phyloP scores from a whole-genome alignment of 2,329 filamentous ascomycete species.

The Stagonosporopsis vannaccii region DNA sequence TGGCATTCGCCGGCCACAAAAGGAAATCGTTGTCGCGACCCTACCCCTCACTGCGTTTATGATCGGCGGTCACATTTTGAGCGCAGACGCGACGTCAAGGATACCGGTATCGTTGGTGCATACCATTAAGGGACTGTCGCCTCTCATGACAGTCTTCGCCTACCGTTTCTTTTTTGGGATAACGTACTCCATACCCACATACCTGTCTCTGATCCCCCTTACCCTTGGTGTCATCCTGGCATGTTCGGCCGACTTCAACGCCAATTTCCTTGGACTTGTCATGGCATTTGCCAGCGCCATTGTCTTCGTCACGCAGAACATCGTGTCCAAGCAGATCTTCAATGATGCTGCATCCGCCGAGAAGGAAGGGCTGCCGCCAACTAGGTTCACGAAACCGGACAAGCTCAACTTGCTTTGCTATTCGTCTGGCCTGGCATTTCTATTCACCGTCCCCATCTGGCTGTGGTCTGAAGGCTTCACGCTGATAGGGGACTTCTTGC shows the following conservation, averaged over 20 bases:
- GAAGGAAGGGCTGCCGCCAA: slow-evolving; percentile 66
- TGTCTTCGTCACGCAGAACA: slow-evolving; percentile 97
- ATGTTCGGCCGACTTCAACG: slow-evolving; percentile 89
- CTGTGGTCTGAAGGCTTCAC: slow-evolving; percentile 86
- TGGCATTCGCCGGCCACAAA: slow-evolving; percentile 80
- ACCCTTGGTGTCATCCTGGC: slow-evolving; percentile 95
- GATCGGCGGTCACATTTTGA: slow-evolving; percentile 90
- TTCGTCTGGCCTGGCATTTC: slow-evolving; percentile 90
- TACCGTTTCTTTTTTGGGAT: slow-evolving; percentile 91
- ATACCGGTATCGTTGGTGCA: slow-evolving; percentile 97
- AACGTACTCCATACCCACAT: slow-evolving; percentile 84
- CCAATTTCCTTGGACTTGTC: slow-evolving; percentile 87
- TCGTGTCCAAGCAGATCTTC: slow-evolving; percentile 97
- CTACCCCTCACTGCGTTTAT: slow-evolving; percentile 93
- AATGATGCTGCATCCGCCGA: slow-evolving; percentile 91
- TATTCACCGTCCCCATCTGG: slow-evolving; percentile 91
- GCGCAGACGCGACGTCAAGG: slow-evolving; percentile 89
- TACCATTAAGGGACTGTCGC: slow-evolving; percentile 97
- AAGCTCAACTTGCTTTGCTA: slow-evolving; percentile 97
- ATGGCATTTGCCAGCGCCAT: slow-evolving; percentile 90
- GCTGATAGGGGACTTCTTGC: slow-evolving; percentile 78
- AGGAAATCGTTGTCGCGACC: slow-evolving; percentile 83
- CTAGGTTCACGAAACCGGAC: slow-evolving; percentile 80
- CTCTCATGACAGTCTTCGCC: slow-evolving; percentile 91
- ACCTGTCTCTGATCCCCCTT: slow-evolving; percentile 76